A percentile compares a stretch with the other conserved stretches of the same genome.
Evolutionary conservation across 495 filamentous ascomycete species (phyloP).

Genomic region (Penicillium riverlandense): DNA sequence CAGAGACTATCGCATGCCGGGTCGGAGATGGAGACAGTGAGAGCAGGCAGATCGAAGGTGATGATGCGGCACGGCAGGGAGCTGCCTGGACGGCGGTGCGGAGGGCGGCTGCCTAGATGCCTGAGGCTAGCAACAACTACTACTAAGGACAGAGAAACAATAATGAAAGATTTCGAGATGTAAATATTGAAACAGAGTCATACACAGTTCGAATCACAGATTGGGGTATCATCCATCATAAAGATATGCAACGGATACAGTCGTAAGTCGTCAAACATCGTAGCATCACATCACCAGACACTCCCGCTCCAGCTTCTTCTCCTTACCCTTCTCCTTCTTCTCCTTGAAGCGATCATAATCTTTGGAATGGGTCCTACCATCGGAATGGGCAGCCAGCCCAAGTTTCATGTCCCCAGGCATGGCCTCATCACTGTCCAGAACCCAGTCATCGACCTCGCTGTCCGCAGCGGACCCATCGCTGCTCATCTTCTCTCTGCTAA

Average conservation of each 20-base stretch:
- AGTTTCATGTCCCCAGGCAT: constrained; percentile 19
- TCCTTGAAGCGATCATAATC: constrained; percentile 16
- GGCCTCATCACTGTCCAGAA: constrained; percentile 20
- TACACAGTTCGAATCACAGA: neutral
- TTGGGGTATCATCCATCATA: constrained; percentile 17
- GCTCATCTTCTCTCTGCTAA: constrained; percentile 35
- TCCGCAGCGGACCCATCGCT: constrained; percentile 22
- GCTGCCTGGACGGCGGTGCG: constrained; percentile 9
- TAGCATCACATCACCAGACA: constrained; percentile 51
- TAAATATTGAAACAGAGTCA: no score
- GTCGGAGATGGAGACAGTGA: neutral
- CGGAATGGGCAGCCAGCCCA: constrained; percentile 8
- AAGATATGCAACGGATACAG: constrained; percentile 4
- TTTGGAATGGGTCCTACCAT: constrained; percentile 18
- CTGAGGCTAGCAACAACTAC: constrained; percentile 5
- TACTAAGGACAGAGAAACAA: neutral
- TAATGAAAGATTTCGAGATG: neutral
- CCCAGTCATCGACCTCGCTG: constrained; percentile 20
- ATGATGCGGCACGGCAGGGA: constrained; percentile 6
- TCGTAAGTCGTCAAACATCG: neutral
- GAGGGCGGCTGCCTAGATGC: constrained; percentile 10
- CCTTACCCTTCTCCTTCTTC: constrained; percentile 41
- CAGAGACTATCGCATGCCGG: constrained; percentile 30
- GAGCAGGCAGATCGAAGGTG: constrained; percentile 2
- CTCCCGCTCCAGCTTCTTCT: constrained; percentile 58